Evolutionary conservation across 208 protist species (phyloP).

Genomic region (Kentomonas sorsogonicus): DNA sequence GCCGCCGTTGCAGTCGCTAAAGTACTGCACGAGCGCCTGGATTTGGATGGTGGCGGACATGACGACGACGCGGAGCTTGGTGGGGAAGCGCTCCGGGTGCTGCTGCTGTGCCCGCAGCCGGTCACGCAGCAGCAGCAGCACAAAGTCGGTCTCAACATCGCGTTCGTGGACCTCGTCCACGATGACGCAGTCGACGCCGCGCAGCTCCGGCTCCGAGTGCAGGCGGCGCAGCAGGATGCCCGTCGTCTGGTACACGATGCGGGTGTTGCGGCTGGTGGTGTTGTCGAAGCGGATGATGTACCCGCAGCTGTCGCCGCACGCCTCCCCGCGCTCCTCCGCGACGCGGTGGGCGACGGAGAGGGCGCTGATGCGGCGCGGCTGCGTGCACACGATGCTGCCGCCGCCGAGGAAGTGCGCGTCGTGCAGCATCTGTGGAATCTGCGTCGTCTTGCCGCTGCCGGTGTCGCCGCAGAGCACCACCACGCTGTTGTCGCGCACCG

Average conservation of each 20-base stretch:
- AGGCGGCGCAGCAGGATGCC: constrained; percentile 97
- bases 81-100: constrained; percentile 27
- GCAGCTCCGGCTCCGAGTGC: constrained; percentile 89
- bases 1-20: constrained; percentile 26
- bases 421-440: constrained; percentile 86
- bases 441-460: constrained; percentile 97
- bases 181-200: constrained; percentile 73
- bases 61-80: constrained; percentile 94
- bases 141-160: constrained; percentile 82
- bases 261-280: constrained; percentile 68
- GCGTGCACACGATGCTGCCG: constrained; percentile 74
- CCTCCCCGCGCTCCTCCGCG: constrained; percentile 75
- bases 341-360: constrained; percentile 88
- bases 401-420: constrained; percentile 53
- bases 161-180: constrained; percentile 89
- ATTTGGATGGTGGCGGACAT: constrained; percentile 94
- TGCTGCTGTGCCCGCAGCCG: constrained; percentile 43
- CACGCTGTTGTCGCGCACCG: constrained; percentile 54
- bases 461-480: constrained; percentile 95
- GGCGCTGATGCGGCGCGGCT: constrained; percentile 88
- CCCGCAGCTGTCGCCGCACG: constrained; percentile 80
- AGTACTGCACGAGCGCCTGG: constrained; percentile 66
- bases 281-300: constrained; percentile 90
- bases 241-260: constrained; percentile 98
- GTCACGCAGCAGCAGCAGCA: constrained; percentile 69